Percentiles rank a stretch among this genome's conserved stretches.
phyloP scores from a whole-genome alignment of 2,329 filamentous ascomycete genomes.

The Magnaporthiopsis incrustans region DNA sequence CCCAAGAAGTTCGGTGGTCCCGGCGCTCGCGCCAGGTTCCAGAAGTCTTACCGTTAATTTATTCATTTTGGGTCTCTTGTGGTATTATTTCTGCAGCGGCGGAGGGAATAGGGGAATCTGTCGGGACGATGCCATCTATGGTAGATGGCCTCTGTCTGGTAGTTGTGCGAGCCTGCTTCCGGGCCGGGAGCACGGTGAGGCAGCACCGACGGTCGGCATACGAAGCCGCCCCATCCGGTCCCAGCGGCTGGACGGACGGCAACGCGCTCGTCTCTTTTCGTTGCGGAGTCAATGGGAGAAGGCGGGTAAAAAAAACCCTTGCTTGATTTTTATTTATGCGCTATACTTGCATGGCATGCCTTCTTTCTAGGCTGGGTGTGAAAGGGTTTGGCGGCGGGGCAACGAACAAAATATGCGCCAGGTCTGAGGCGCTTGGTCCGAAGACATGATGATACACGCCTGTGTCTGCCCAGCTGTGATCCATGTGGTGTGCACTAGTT shows the following conservation, averaged over 20 bases:
- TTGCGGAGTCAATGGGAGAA: conserved; percentile 23
- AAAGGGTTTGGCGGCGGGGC: conserved; percentile 45
- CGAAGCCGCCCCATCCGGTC: conserved; percentile 4
- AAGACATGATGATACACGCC: neutral
- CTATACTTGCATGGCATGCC: conserved; percentile 42
- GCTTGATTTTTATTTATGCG: conserved; percentile 27
- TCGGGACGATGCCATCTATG: conserved; percentile 17
- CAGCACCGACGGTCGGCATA: conserved; percentile 8
- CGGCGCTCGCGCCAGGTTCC: conserved; percentile 92
- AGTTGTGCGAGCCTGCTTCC: neutral
- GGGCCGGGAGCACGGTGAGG: conserved; percentile 8
- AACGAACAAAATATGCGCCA: conserved; percentile 17
- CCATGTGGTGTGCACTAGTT: neutral
- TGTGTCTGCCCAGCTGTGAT: neutral
- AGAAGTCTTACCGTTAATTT: conserved; percentile 96
- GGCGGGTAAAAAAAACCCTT: conserved; percentile 19
- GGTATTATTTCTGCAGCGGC: conserved; percentile 7
- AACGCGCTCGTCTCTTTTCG: conserved; percentile 11
- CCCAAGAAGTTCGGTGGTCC: conserved; percentile 96
- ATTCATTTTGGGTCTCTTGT: conserved; percentile 1
- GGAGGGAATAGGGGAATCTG: conserved; percentile 18
- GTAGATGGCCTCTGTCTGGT: conserved; percentile 7
- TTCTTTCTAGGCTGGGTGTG: conserved; percentile 34
- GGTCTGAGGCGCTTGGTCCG: neutral
- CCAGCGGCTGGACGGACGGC: conserved; percentile 6